Evolutionary conservation across 108 stramenopile genomes (phyloP), one percentile per base, ranked within the genome.

Genomic region (Parietichytrium sp.): DNA sequence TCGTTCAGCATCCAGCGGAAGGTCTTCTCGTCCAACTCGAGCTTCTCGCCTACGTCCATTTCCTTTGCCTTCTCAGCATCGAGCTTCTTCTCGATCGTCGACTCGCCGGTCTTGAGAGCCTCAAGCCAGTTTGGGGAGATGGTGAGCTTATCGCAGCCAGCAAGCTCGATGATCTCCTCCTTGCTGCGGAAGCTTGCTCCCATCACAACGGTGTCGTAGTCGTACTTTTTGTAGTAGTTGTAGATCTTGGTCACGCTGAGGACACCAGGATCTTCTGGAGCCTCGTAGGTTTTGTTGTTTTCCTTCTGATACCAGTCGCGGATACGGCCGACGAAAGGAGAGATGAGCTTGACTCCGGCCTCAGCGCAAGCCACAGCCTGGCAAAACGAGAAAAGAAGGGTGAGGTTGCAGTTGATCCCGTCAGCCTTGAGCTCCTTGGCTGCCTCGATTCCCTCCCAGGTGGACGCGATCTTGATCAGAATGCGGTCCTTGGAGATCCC

Each of bases 391-490:
- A 98, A 98, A 29, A 98, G 86, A 26, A 97, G 89, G 4, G 98
- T 98, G 51, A 99, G 87, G 87, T 98, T 97, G 87, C 96, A 97
- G 55, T 88, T 86, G 77, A 99, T 95, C 48, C 95, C 96, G 83
- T 97, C 94, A 83, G 89, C 83, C 89, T 98, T 93, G 79, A 99
- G 88, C 31, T 90, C 83, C 84, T 92, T 87, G 47, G 94, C 94
- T 2, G 97, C 97, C 82, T 91, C 93, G 82, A 98, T 96, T 29
- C 97, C 97, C 83, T 99, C 98, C 97, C 96, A 99, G 45, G 98
- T 99, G 42, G 93, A 95, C 18, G 97, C 97, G 38, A 99, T 82
- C 88, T 99, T 99, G 87, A 99, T 96, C 52, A 99, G 85, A 54
- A 99, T 90, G 27, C 96, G 90, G 25, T 82, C 82, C 54, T 86